A percentile compares a stretch with the other conserved stretches of the same genome.
phyloP scores from a whole-genome alignment of 768 basidiomycete species.

The Kwoniella europaea region DNA sequence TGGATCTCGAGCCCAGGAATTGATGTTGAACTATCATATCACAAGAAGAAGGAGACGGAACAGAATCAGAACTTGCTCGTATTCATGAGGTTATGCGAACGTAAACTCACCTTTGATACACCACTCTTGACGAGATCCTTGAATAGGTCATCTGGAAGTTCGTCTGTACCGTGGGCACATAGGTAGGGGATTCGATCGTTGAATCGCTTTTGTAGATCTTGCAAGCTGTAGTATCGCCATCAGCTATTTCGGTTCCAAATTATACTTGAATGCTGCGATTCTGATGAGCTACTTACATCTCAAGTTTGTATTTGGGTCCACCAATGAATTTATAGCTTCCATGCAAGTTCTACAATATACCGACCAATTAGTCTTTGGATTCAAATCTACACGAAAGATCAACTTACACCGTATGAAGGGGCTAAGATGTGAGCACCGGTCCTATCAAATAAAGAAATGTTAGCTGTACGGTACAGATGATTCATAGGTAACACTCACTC shows the following conservation, averaged over 20 bases:
- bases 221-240: constrained; percentile 6
- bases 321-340: constrained; percentile 56
- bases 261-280: background rate
- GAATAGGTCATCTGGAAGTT: constrained; percentile 55
- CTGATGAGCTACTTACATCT: constrained; percentile 35
- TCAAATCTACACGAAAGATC: background rate
- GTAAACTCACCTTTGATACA: constrained; percentile 50
- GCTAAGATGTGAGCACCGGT: constrained; percentile 58
- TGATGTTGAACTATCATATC: constrained; percentile 53
- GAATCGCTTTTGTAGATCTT: constrained; percentile 41
- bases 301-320: constrained; percentile 51
- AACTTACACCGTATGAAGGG: constrained; percentile 54
- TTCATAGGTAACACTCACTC: constrained; percentile 32
- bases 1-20: constrained; percentile 57
- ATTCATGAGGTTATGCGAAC: background rate
- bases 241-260: background rate
- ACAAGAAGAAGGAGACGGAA: too few species aligned
- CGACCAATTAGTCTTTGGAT: background rate
- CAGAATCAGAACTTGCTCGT: background rate
- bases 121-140: constrained; percentile 52
- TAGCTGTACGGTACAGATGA: background rate
- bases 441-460: constrained; percentile 13
- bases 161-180: constrained; percentile 58
- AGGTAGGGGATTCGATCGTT: constrained; percentile 45
- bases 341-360: constrained; percentile 49